phyloP scores from a whole-genome alignment of 345 rosid species.

The Eucalyptus curtisii region DNA sequence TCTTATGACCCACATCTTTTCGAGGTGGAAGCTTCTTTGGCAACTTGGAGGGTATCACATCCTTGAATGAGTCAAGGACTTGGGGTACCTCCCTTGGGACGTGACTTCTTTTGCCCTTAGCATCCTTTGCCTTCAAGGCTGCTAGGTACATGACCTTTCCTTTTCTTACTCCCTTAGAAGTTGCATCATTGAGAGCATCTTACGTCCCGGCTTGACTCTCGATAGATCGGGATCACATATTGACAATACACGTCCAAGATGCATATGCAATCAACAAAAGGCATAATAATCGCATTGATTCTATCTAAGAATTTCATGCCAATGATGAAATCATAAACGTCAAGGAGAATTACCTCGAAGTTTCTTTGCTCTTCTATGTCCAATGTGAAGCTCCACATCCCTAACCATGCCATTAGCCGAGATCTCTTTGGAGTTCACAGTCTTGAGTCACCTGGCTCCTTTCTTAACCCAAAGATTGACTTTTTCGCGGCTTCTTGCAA shows the following conservation, averaged over 20 bases:
- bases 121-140: neutral
- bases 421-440: neutral
- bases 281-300: neutral
- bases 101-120: neutral
- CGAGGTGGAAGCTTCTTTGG: neutral
- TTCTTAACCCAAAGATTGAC: neutral
- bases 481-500: too few species aligned
- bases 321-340: neutral
- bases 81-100: neutral
- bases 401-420: neutral
- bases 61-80: neutral
- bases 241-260: neutral
- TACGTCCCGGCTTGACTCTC: rapidly evolving
- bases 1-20: neutral
- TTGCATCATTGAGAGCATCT: neutral
- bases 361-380: neutral
- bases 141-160: neutral
- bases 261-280: neutral
- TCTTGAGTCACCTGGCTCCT: neutral
- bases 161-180: neutral
- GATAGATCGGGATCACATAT: neutral
- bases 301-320: neutral
- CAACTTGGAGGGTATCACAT: neutral
- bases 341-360: neutral
- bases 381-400: neutral